Base-by-base conservation (phyloP, 805 yeast genomes). In the Yamadazyma paraphyllophila region DNA sequence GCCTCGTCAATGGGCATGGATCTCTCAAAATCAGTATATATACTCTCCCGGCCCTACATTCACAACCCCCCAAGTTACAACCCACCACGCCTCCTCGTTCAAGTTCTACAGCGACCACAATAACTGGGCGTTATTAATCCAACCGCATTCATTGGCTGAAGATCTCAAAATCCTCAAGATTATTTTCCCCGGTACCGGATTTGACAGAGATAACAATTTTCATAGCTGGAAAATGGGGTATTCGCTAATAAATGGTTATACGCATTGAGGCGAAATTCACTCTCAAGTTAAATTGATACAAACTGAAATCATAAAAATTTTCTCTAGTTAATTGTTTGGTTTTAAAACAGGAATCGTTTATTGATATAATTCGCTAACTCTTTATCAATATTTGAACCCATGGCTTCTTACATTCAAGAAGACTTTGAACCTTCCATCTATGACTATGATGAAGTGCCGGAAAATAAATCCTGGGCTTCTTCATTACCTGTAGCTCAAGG, bases 401-500 rank as follows among this genome's bases (percentile, higher is more conserved):
- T 64, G 67, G 36, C 63, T 38, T 67, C 73, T 13, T 71, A 70
- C 61, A 52, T 71, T 45, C 70, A 68, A 53, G 67, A 67, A 47
- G 36, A 42, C 11, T 67, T 67, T 51, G 50, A 55, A 43, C 61
- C 74, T 29, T 62, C 66, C 45, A 74, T 82, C 44, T 85, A 81
- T 67, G 55, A 75, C 32, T 88, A 88, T 66, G 89, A 86, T 56
- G 92, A 86, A 62, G 74, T 80, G 25, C 83, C 88, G 27, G 83
- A 78, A 55, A 88, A 90, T 76, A 81, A 73, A 55, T 85, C 96
- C 3, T 92, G 98, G 98, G 97, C 97, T 17, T 81, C 85, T 39
- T 77, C 94, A 8, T 75, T 92, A 53, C 98, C 98, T 39, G 78
- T 80, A 37, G 82, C 82, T 54, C 85, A 90, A 68, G 98, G 96